phyloP scores from a whole-genome alignment of 768 basidiomycete species.

The Russula brevipes region DNA sequence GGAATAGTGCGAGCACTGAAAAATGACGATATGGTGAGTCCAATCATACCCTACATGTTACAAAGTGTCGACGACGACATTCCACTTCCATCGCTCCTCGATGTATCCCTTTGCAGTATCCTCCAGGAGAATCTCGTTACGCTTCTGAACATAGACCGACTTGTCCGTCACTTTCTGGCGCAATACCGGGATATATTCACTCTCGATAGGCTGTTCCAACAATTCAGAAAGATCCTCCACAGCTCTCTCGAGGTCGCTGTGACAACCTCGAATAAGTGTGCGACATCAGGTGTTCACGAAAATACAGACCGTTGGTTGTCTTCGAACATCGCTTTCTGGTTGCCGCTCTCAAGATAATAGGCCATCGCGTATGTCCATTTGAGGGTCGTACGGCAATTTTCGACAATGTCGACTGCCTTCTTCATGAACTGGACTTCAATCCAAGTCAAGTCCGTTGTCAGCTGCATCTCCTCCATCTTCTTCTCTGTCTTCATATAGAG shows the following conservation, averaged over 20 bases:
- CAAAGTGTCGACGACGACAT: slow-evolving; percentile 63
- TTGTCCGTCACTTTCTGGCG: slow-evolving; percentile 95
- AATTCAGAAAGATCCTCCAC: slow-evolving; percentile 94
- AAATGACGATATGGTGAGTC: slow-evolving; percentile 1
- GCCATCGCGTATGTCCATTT: slow-evolving; percentile 99
- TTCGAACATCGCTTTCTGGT: slow-evolving; percentile 93
- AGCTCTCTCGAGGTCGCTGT: slow-evolving; percentile 86
- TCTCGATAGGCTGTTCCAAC: slow-evolving; percentile 85
- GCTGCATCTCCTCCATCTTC: slow-evolving; percentile 99
- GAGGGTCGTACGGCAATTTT: slow-evolving; percentile 87
- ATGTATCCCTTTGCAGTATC: slow-evolving; percentile 89
- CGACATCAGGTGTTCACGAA: neutral
- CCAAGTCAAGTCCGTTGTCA: slow-evolving; percentile 88
- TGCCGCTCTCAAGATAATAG: slow-evolving; percentile 86
- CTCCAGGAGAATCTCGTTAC: slow-evolving; percentile 91
- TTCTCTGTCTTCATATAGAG: slow-evolving; percentile 95
- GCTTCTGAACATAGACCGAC: slow-evolving; percentile 95
- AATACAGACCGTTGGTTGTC: slow-evolving; percentile 82
- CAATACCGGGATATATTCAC: slow-evolving; percentile 72
- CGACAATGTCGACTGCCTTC: slow-evolving; percentile 91
- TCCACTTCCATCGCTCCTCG: slow-evolving; percentile 85
- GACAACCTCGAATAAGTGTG: slow-evolving; percentile 13
- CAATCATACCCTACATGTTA: neutral
- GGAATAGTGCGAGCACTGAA: slow-evolving; percentile 6
- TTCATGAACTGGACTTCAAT: slow-evolving; percentile 99